These are phyloP conservation scores for Fusarium guadeloupense DNA, from an alignment of 2,329 filamentous ascomycete species.

Conservation along the genomic window DNA sequence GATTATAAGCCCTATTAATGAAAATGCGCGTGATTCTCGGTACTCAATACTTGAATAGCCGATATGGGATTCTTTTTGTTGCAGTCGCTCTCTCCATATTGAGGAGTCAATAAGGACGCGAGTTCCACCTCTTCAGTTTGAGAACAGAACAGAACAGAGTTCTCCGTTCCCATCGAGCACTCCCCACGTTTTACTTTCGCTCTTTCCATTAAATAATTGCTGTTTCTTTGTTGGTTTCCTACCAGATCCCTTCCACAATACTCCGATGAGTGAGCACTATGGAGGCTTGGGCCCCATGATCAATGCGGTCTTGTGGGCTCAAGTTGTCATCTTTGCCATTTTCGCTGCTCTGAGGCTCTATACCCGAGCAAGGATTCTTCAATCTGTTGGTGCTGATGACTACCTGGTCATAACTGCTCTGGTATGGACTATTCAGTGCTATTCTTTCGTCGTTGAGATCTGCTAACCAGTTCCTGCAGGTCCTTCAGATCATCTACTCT, in stretches of 20 bases:
- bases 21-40: too few species aligned
- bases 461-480: constrained; percentile 1
- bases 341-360: constrained; percentile 15
- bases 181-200: not conserved
- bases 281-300: constrained; percentile 22
- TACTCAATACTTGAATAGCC: too few species aligned
- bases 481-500: constrained; percentile 20
- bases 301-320: constrained; percentile 17
- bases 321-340: constrained; percentile 13
- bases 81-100: too few species aligned
- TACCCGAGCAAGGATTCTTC: constrained; percentile 3
- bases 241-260: too few species aligned
- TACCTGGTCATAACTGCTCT: constrained; percentile 9
- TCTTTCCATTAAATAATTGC: not conserved
- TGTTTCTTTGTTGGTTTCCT: not conserved
- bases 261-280: constrained; percentile 13
- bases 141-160: not conserved
- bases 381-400: constrained; percentile 13
- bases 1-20: too few species aligned
- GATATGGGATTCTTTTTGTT: too few species aligned
- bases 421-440: not conserved
- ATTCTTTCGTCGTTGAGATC: not conserved
- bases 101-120: not conserved
- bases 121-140: not conserved
- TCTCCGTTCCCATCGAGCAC: too few species aligned